Conservation (phyloP, 495 filamentous ascomycete species). For the Aspergillus saccharolyticus region DNA sequence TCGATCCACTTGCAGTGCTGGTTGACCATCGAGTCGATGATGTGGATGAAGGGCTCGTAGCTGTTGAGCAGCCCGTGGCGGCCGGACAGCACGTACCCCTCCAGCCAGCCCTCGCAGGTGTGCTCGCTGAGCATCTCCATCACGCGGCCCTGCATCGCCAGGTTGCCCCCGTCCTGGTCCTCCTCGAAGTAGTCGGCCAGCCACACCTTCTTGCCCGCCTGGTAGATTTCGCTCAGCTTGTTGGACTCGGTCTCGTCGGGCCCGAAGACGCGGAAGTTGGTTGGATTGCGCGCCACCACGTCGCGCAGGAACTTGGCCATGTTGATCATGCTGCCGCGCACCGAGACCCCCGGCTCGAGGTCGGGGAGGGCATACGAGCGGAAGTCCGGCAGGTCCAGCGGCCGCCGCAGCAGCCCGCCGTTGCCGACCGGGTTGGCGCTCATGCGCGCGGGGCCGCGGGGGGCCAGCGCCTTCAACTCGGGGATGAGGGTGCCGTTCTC, state of each 20-base stretch:
- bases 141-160: conserved; percentile 57
- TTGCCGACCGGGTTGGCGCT: conserved; percentile 69
- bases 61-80: conserved; percentile 68
- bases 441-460: conserved; percentile 57
- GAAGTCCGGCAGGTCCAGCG: conserved; percentile 62
- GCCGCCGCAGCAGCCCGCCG: conserved; percentile 57
- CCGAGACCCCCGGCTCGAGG: conserved; percentile 46
- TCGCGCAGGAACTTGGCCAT: conserved; percentile 61
- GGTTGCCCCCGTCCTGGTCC: conserved; percentile 63
- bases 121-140: conserved; percentile 78
- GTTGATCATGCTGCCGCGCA: conserved; percentile 55
- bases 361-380: conserved; percentile 53
- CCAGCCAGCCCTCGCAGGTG: conserved; percentile 71
- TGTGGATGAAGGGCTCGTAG: conserved; percentile 74
- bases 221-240: conserved; percentile 62
- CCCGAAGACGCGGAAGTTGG: conserved; percentile 66
- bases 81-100: conserved; percentile 67
- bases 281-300: conserved; percentile 53
- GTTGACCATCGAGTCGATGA: conserved; percentile 76
- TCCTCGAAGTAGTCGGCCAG: conserved; percentile 70
- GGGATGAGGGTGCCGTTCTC: conserved; percentile 51
- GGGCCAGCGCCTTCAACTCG: conserved; percentile 57
- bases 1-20: conserved; percentile 80
- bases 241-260: conserved; percentile 76
- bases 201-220: conserved; percentile 70